Base-by-base conservation (phyloP, 2,329 filamentous ascomycete genomes). In the Diaporthe helianthi region DNA sequence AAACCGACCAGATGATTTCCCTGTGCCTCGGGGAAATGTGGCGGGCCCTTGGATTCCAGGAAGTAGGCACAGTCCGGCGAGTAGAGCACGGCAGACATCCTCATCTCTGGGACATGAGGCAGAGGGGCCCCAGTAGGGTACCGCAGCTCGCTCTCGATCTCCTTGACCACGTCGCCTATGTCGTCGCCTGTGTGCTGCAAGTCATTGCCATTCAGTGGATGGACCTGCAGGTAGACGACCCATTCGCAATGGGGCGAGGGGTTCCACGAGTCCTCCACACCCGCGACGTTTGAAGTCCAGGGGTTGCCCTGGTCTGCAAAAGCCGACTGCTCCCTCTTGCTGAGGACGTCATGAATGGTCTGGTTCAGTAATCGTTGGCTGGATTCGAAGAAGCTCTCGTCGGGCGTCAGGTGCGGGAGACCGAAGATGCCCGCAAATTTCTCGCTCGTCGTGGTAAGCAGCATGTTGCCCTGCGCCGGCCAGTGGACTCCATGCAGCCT, bases 341-440 rank as follows among this genome's bases (percentile, higher is more conserved):
- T 79, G 2, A 97, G 88, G 0, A 89, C 86, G 65, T 87, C 84
- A 24, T 88, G 86, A 17, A 98, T 82, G 0, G 92, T 94, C 72
- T 86, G 84, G 75, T 95, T 92, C 44, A 98, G 83, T 19, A 97
- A 81, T 63, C 83, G 82, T 76, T 90, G 78, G 81, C 89, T 84
- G 71, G 86, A 84, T 76, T 81, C 78, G 77, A 88, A 89, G 76
- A 86, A 89, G 60, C 87, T 83, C 4, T 82, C 77, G 24, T 82
- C 79, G 0, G 93, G 86, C 0, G 92, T 85, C 64, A 99, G 86
- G 79, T 98, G 94, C 31, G 96, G 94, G 55, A 98, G 82, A 2
- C 90, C 92, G 78, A 97, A 97, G 68, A 98, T 90, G 52, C 96
- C 94, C n/a, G 91, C 89, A 76, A 96, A 96, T 82, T 97, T 98